These are phyloP conservation scores for Globisporangium okanoganense DNA, from an alignment of 352 stramenopile species.

Conservation along the genomic window DNA sequence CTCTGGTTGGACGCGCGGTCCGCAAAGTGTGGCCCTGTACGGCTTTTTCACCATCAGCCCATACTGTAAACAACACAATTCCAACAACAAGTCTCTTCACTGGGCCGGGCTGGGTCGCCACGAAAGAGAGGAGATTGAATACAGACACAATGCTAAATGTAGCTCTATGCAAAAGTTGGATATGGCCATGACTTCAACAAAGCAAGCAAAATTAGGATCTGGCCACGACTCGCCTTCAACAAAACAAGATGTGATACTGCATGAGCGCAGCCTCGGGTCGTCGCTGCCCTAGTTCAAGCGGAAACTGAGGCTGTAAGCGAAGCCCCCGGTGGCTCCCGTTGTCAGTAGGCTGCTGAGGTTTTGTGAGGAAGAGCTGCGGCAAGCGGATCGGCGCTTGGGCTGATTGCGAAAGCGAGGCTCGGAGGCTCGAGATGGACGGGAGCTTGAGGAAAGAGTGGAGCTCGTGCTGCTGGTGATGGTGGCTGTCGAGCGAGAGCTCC, in stretches of 20 bases:
- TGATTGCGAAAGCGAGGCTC: background rate
- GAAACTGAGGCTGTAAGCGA: background rate
- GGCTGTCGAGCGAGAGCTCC: background rate
- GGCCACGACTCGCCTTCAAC: background rate
- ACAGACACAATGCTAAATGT: no score
- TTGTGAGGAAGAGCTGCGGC: background rate
- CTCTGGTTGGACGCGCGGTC: no score
- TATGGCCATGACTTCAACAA: no score
- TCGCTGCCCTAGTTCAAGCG: background rate
- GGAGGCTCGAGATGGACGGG: constrained; percentile 2
- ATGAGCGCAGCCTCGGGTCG: background rate
- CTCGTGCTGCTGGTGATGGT: background rate
- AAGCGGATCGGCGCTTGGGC: background rate
- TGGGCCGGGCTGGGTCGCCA: no score
- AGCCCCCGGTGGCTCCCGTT: background rate
- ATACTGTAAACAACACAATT: no score
- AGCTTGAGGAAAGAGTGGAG: background rate
- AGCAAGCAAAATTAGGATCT: no score
- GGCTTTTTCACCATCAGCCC: no score
- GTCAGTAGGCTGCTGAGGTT: background rate
- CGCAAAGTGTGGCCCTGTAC: no score
- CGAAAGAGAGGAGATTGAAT: no score
- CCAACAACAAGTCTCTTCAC: no score
- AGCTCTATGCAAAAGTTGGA: background rate
- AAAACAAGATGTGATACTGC: background rate